Conservation (phyloP, 2,329 filamentous ascomycete genomes). For the Calonectria hongkongensis region DNA sequence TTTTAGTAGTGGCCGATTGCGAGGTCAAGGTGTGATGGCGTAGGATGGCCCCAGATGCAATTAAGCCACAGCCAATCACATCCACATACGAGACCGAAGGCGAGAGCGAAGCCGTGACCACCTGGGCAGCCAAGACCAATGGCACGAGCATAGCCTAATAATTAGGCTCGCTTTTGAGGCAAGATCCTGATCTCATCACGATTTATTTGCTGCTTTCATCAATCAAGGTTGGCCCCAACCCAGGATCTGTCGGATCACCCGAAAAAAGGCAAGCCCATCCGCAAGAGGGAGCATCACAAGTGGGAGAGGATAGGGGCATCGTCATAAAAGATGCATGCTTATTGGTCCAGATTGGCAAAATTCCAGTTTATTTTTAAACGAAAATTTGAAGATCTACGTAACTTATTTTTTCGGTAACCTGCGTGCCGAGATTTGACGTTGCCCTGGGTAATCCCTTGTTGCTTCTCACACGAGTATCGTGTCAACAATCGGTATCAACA, state of each 20-base stretch:
- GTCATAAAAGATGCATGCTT: not conserved
- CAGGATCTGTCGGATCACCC: conserved; percentile 25
- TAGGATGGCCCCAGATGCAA: conserved; percentile 2
- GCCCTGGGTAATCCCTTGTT: not conserved
- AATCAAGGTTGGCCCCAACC: not conserved
- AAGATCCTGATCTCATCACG: conserved; percentile 19
- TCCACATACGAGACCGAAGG: conserved; percentile 1
- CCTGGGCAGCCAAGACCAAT: conserved; percentile 3
- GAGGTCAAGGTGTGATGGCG: not conserved
- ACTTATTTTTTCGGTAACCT: not conserved
- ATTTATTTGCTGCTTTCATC: conserved; percentile 21
- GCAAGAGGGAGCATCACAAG: not conserved
- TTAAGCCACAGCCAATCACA: not conserved
- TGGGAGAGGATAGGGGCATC: not conserved
- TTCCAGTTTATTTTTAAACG: not conserved
- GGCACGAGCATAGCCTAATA: conserved; percentile 4
- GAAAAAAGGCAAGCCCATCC: conserved; percentile 4
- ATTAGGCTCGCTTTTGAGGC: not conserved
- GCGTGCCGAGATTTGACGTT: conserved; percentile 18
- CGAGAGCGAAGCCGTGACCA: conserved; percentile 6
- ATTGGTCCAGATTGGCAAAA: not conserved
- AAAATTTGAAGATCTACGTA: conserved; percentile 1
- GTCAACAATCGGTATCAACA: no score
- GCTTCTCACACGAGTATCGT: no score
- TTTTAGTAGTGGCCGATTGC: not conserved